Conservation (phyloP, 176 grass and related monocot species). For the Oryza glaberrima region DNA sequence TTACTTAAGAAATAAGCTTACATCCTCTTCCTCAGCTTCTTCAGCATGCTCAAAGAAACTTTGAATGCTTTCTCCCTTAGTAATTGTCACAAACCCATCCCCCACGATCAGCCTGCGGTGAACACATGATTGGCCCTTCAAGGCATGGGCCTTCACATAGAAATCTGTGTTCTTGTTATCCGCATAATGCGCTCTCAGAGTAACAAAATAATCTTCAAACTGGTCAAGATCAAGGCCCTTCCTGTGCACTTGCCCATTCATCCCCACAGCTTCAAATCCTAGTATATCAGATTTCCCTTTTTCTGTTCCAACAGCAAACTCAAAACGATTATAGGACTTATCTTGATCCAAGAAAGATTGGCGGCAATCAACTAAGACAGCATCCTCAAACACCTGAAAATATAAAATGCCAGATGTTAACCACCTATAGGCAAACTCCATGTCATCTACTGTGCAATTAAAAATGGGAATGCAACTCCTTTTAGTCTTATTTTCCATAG, state of each 20-base stretch:
- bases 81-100: constrained; percentile 79
- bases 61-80: constrained; percentile 68
- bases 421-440: not conserved
- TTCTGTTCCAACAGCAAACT: constrained; percentile 79
- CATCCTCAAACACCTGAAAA: constrained; percentile 76
- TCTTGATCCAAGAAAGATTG: constrained; percentile 58
- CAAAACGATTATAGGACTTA: constrained; percentile 74
- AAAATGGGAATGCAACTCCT: not conserved
- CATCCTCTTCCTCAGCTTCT: constrained; percentile 93
- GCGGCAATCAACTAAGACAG: constrained; percentile 68
- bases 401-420: constrained; percentile 6
- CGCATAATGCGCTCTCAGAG: constrained; percentile 56
- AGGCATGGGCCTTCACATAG: constrained; percentile 88
- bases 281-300: constrained; percentile 81
- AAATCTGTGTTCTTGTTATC: constrained; percentile 61
- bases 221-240: constrained; percentile 69
- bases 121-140: constrained; percentile 87
- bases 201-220: constrained; percentile 63
- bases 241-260: constrained; percentile 58
- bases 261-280: constrained; percentile 77
- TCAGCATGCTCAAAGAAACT: constrained; percentile 91
- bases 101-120: constrained; percentile 74
- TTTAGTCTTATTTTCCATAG: not conserved
- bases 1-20: constrained; percentile 47
- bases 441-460: not conserved